Conservation (phyloP, 1,284 basidiomycete genomes). For the Leccinum subrobustum region DNA sequence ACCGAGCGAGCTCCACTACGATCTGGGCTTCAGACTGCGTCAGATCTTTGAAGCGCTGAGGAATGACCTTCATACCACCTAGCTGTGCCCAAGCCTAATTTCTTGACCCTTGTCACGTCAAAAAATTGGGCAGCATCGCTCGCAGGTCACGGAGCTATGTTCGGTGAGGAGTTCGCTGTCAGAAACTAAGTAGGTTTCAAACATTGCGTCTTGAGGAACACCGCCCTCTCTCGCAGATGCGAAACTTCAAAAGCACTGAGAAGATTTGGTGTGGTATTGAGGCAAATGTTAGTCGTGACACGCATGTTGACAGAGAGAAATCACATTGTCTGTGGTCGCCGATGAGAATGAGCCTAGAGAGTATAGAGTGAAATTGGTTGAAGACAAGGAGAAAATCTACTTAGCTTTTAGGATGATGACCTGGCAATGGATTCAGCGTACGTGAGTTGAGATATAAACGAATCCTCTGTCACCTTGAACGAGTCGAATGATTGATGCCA, state of each 20-base stretch:
- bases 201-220: constrained; percentile 47
- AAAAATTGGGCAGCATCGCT: constrained; percentile 26
- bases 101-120: constrained; percentile 31
- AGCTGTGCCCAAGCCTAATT: constrained; percentile 21
- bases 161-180: constrained; percentile 23
- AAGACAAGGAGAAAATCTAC: too few species aligned
- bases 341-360: constrained; percentile 68
- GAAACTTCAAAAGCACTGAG: constrained; percentile 46
- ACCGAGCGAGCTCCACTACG: constrained; percentile 22
- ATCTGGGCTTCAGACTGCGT: constrained; percentile 24
- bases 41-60: not conserved
- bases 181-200: constrained; percentile 33
- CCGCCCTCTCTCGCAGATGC: constrained; percentile 35
- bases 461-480: constrained; percentile 14
- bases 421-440: too few species aligned
- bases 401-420: too few species aligned
- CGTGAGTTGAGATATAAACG: too few species aligned
- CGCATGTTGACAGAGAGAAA: constrained; percentile 17
- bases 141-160: constrained; percentile 10
- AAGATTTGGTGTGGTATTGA: constrained; percentile 46
- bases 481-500: constrained; percentile 11
- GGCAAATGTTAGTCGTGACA: constrained; percentile 1
- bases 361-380: constrained; percentile 19
- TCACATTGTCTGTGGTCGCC: constrained; percentile 76
- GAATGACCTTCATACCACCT: constrained; percentile 22